A percentile compares a stretch with the other conserved stretches of the same genome.
Conservation (phyloP, 495 filamentous ascomycete genomes). For the Chaetomium tenue region DNA sequence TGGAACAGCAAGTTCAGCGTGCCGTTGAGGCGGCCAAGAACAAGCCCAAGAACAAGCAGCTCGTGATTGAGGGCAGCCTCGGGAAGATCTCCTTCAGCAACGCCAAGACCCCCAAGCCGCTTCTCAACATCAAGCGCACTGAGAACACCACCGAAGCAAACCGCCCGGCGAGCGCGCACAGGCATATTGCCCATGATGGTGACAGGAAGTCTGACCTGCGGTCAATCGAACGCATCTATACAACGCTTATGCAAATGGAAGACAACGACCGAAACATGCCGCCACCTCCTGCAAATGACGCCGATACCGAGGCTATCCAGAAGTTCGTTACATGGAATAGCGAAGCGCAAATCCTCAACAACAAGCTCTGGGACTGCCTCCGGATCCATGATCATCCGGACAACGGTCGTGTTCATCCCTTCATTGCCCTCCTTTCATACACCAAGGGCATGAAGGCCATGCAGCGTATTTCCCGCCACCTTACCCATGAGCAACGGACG, state of each 20-base stretch:
- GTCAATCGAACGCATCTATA: slow-evolving; percentile 84
- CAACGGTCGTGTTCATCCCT: slow-evolving; percentile 75
- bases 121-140: slow-evolving; percentile 91
- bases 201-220: slow-evolving; percentile 80
- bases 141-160: slow-evolving; percentile 60
- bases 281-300: slow-evolving; percentile 58
- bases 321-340: slow-evolving; percentile 69
- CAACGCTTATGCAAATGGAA: slow-evolving; percentile 85
- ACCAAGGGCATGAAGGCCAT: slow-evolving; percentile 95
- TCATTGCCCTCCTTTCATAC: slow-evolving; percentile 93
- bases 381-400: slow-evolving; percentile 91
- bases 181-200: slow-evolving; percentile 47
- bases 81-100: slow-evolving; percentile 99
- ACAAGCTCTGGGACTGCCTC: slow-evolving; percentile 75
- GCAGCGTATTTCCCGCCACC: slow-evolving; percentile 89
- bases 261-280: slow-evolving; percentile 91
- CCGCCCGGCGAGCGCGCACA: slow-evolving; percentile 51
- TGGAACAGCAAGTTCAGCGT: slow-evolving; percentile 98
- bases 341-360: slow-evolving; percentile 68
- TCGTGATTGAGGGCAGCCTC: slow-evolving; percentile 97
- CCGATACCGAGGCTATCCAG: slow-evolving; percentile 61
- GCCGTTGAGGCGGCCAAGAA: slow-evolving; percentile 95
- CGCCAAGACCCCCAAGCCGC: slow-evolving; percentile 89
- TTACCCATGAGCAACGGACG: slow-evolving; percentile 85
- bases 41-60: slow-evolving; percentile 94